Evolutionary conservation across 257 asterid genomes (phyloP), one percentile per base, ranked within the genome.

Genomic region (Cordia subcordata): DNA sequence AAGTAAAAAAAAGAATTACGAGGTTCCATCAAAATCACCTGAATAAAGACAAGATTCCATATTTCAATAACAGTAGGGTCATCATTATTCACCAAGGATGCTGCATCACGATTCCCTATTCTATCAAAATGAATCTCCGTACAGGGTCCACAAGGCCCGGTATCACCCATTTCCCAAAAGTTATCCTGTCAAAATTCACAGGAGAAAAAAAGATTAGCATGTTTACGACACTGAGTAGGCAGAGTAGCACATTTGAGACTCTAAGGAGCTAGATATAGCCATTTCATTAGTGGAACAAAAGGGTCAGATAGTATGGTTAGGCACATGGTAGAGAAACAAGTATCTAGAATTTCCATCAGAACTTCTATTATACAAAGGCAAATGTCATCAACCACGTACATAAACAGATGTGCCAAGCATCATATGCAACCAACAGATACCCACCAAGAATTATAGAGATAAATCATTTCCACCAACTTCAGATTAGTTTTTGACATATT

Each of bases 131-230:
- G 99, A 63, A 93, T 80, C 76, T 93, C 99, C 0, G 99, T 85
- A 76, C 97, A 93, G 57, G 99, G 99, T 49, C 99, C 99, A 60
- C 99, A 93, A 8, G 99, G 99, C 47, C 99, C 99, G 13, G 99
- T 85, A 78, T 93, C 99, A 55, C 99, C 99, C 99, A 93, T 93
- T 78, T 93, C 99, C 99, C 99, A 93, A 65, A 93, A 93, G 53
- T 93, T 89, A 79, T 93, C 99, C 97, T 92, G 40, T 61, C 57
- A 49, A 67, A 46, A 62, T 56, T 50, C 49, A 38, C 50, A 66
- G 8, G 59, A 64, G 49, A 65, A 27, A 50, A 35, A 21, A 17
- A n/a, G 27, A 60, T 13, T 16, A 42, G 35, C 33, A 18, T 16
- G 49, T 27, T 15, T n/a, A 16, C 20, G 47, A 53, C 0, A 3